Conservation (phyloP, 2,329 filamentous ascomycete genomes). For the Apiospora rasikravindrae region DNA sequence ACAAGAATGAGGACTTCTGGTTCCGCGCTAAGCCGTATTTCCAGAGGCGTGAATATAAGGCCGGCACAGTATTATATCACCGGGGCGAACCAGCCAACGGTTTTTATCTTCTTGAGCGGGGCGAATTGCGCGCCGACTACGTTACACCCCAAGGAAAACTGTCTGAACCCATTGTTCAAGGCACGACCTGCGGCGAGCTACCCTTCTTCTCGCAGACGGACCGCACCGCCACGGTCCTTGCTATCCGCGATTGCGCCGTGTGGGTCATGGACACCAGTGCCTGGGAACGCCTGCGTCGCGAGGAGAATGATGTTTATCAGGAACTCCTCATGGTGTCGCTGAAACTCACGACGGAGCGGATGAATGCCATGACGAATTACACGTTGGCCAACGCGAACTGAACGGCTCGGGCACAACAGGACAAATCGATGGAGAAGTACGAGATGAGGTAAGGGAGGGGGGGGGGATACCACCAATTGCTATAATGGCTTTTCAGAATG, state of each 20-base stretch:
- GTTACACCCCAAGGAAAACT: slow-evolving; percentile 87
- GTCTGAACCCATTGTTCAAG: slow-evolving; percentile 90
- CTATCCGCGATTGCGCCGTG: slow-evolving; percentile 79
- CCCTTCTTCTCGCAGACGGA: slow-evolving; percentile 94
- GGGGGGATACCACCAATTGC: neutral
- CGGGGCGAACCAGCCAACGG: slow-evolving; percentile 78
- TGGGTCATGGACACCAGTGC: slow-evolving; percentile 78
- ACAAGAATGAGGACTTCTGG: slow-evolving; percentile 95
- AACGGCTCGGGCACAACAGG: neutral
- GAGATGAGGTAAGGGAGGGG: neutral
- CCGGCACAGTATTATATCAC: slow-evolving; percentile 77
- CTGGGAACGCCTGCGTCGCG: slow-evolving; percentile 75
- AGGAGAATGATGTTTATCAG: slow-evolving; percentile 77
- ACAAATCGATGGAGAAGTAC: neutral
- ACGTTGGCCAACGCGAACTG: slow-evolving; percentile 29
- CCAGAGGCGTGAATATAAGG: slow-evolving; percentile 65
- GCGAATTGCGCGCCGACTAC: slow-evolving; percentile 90
- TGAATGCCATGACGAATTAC: slow-evolving; percentile 69
- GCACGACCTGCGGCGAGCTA: slow-evolving; percentile 92
- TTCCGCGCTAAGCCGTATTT: slow-evolving; percentile 82
- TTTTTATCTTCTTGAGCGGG: slow-evolving; percentile 90
- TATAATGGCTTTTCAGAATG: neutral
- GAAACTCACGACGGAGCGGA: slow-evolving; percentile 92
- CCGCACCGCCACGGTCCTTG: slow-evolving; percentile 83
- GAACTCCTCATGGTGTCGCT: slow-evolving; percentile 87